Conservation (phyloP, 2,329 filamentous ascomycete species). For the Ophiostoma perfectum region DNA sequence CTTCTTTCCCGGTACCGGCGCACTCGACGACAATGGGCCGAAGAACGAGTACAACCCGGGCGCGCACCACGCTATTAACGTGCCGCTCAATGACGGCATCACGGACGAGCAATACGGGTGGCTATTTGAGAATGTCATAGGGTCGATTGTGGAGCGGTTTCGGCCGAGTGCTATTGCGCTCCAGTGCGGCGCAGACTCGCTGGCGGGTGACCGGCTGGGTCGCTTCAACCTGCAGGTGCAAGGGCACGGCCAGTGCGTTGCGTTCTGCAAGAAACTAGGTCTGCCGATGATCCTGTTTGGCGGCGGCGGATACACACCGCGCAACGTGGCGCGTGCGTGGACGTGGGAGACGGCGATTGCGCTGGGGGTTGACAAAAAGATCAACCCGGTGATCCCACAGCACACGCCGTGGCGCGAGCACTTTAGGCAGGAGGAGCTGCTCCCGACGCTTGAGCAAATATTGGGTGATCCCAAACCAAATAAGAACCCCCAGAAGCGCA, state of each 20-base stretch:
- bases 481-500: slow-evolving; percentile 69
- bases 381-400: slow-evolving; percentile 66
- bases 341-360: slow-evolving; percentile 92
- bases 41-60: slow-evolving; percentile 78
- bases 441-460: slow-evolving; percentile 75
- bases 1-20: slow-evolving; percentile 92
- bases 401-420: slow-evolving; percentile 83
- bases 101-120: slow-evolving; percentile 82
- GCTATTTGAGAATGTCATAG: slow-evolving; percentile 78
- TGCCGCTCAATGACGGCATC: slow-evolving; percentile 85
- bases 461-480: slow-evolving; percentile 66
- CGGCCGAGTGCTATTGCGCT: slow-evolving; percentile 86
- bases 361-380: slow-evolving; percentile 65
- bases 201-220: slow-evolving; percentile 87
- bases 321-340: slow-evolving; percentile 95
- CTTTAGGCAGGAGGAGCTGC: slow-evolving; percentile 81
- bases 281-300: slow-evolving; percentile 86
- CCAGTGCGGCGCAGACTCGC: slow-evolving; percentile 90
- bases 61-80: slow-evolving; percentile 83
- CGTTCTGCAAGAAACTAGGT: slow-evolving; percentile 74
- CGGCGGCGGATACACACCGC: slow-evolving; percentile 91
- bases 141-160: slow-evolving; percentile 73
- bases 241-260: slow-evolving; percentile 86
- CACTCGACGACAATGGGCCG: slow-evolving; percentile 77
- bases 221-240: slow-evolving; percentile 96